phyloP scores from a whole-genome alignment of 352 stramenopile genomes.

The Phytophthora europaea region DNA sequence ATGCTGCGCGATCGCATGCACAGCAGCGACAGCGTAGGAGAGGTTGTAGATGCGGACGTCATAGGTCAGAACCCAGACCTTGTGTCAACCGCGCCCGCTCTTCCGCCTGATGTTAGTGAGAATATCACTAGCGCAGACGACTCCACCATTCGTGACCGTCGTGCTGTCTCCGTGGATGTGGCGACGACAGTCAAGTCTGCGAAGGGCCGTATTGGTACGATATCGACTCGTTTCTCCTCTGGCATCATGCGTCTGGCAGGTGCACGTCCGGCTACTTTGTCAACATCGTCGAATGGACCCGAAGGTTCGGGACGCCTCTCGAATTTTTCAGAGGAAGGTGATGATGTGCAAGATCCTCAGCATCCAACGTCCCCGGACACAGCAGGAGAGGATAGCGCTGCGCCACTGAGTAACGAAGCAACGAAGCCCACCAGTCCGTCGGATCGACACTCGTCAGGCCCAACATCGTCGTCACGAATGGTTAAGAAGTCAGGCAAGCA shows the following conservation, averaged over 20 bases:
- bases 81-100: constrained; percentile 31
- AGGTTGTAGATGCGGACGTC: constrained; percentile 41
- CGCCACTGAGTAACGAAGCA: constrained; percentile 19
- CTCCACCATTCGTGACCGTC: constrained; percentile 31
- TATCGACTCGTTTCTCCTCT: constrained; percentile 80
- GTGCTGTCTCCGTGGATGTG: constrained; percentile 57
- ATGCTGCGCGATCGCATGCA: constrained; percentile 51
- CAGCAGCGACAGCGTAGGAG: constrained; percentile 47
- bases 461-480: constrained; percentile 34
- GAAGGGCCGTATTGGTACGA: constrained; percentile 73
- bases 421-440: constrained; percentile 31
- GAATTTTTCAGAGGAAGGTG: constrained; percentile 41
- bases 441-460: constrained; percentile 23
- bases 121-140: constrained; percentile 19
- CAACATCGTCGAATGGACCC: constrained; percentile 24
- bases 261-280: constrained; percentile 34
- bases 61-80: constrained; percentile 34
- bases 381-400: constrained; percentile 26
- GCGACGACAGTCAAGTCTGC: constrained; percentile 69
- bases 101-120: constrained; percentile 25
- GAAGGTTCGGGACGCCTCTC: constrained; percentile 38
- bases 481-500: constrained; percentile 53
- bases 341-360: constrained; percentile 21
- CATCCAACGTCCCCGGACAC: constrained; percentile 29
- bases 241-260: constrained; percentile 67